Evolutionary conservation across 2,329 filamentous ascomycete genomes (phyloP).

Genomic region (Remersonia thermophila): DNA sequence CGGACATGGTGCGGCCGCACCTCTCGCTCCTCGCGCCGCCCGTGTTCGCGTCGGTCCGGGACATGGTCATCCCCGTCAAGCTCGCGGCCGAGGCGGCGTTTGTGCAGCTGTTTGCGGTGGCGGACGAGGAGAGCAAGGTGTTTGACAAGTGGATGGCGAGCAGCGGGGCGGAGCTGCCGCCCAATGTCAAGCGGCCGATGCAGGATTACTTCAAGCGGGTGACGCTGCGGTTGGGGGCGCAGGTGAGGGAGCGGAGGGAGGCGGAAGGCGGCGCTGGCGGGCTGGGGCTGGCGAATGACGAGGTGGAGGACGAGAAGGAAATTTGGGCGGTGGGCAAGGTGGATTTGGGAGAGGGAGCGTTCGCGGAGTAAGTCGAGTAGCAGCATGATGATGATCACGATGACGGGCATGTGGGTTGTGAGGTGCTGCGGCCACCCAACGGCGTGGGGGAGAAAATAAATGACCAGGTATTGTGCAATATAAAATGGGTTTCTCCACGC

Average conservation of each 20-base stretch:
- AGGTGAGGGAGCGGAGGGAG: conserved; percentile 78
- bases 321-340: conserved; percentile 91
- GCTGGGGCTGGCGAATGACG: conserved; percentile 76
- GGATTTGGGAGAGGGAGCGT: conserved; percentile 56
- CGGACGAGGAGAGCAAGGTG: conserved; percentile 70
- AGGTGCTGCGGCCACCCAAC: no score
- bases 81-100: conserved; percentile 91
- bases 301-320: conserved; percentile 87
- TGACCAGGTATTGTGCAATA: no score
- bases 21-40: conserved; percentile 67
- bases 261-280: conserved; percentile 84
- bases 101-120: conserved; percentile 78
- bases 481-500: no score
- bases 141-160: conserved; percentile 79
- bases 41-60: conserved; percentile 80
- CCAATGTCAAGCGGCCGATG: conserved; percentile 77
- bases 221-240: conserved; percentile 67
- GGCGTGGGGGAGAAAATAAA: no score
- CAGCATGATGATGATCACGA: neutral
- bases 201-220: conserved; percentile 95
- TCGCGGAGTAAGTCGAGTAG: conserved; percentile 28
- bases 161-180: conserved; percentile 46
- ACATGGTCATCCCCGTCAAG: conserved; percentile 89
- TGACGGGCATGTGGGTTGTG: no score
- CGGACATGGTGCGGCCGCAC: conserved; percentile 71